Evolutionary conservation across 2,329 filamentous ascomycete species (phyloP).

Genomic region (Macrophomina phaseolina): DNA sequence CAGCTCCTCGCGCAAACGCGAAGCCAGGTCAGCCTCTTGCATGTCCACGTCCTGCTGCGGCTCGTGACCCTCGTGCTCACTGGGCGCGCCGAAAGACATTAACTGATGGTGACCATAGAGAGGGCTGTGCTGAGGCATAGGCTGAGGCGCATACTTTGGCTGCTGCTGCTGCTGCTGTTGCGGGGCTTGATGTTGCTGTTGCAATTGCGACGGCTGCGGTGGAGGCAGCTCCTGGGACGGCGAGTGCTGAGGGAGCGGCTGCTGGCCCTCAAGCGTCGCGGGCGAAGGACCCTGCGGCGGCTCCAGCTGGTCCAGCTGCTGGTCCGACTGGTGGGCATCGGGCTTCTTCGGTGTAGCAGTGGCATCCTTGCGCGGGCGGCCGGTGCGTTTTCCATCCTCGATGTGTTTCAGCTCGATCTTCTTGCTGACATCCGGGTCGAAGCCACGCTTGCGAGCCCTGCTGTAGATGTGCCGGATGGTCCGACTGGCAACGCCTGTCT

Average conservation of each 20-base stretch:
- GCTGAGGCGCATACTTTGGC: constrained; percentile 24
- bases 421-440: constrained; percentile 24
- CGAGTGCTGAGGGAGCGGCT: constrained; percentile 15
- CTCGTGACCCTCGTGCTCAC: constrained; percentile 20
- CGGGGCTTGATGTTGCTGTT: constrained; percentile 1
- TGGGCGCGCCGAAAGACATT: constrained; percentile 18
- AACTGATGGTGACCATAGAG: constrained; percentile 21
- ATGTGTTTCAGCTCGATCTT: constrained; percentile 26
- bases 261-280: constrained; percentile 17
- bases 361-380: constrained; percentile 27
- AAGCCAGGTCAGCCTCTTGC: constrained; percentile 15
- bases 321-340: constrained; percentile 5
- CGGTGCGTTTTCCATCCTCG: constrained; percentile 26
- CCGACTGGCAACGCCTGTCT: constrained; percentile 27
- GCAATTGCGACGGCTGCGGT: constrained; percentile 3
- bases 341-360: constrained; percentile 19
- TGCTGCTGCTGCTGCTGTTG: constrained; percentile 21
- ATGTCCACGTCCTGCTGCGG: constrained; percentile 22
- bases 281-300: constrained; percentile 18
- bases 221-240: constrained; percentile 3
- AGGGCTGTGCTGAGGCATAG: constrained; percentile 22
- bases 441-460: constrained; percentile 27
- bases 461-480: constrained; percentile 28
- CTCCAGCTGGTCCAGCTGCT: constrained; percentile 21
- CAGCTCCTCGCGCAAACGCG: constrained; percentile 16